A percentile compares a stretch with the other conserved stretches of the same genome.
These are phyloP conservation scores for Apiospora malaysiana DNA, from an alignment of 2,329 filamentous ascomycete species.

Conservation along the genomic window DNA sequence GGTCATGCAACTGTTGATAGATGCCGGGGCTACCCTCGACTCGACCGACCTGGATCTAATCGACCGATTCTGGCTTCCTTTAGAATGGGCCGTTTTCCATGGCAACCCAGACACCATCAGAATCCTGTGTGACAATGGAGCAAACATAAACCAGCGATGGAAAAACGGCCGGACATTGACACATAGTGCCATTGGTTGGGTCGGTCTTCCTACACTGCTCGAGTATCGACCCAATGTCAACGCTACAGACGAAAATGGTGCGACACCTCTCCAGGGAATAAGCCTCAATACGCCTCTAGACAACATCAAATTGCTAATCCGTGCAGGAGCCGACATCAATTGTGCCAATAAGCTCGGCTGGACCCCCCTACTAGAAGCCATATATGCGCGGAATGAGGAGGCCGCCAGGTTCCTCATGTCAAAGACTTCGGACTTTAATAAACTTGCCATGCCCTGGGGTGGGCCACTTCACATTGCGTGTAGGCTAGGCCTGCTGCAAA, in stretches of 20 bases:
- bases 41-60: neutral
- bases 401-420: neutral
- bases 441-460: accelerated
- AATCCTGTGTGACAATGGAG: neutral
- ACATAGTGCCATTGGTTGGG: neutral
- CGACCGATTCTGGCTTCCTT: neutral
- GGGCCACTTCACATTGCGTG: neutral
- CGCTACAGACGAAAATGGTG: neutral
- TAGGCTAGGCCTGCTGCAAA: neutral
- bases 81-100: neutral
- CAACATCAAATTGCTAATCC: neutral
- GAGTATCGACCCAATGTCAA: neutral
- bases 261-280: neutral
- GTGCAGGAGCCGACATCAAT: neutral
- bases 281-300: neutral
- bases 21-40: neutral
- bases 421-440: neutral
- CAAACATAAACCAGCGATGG: neutral
- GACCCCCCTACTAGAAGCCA: neutral
- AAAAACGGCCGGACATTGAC: neutral
- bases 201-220: neutral
- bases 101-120: neutral
- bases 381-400: neutral
- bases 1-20: neutral
- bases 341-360: accelerated